These are phyloP conservation scores for Aspergillus intermedius DNA, from an alignment of 2,329 filamentous ascomycete species.

Conservation along the genomic window DNA sequence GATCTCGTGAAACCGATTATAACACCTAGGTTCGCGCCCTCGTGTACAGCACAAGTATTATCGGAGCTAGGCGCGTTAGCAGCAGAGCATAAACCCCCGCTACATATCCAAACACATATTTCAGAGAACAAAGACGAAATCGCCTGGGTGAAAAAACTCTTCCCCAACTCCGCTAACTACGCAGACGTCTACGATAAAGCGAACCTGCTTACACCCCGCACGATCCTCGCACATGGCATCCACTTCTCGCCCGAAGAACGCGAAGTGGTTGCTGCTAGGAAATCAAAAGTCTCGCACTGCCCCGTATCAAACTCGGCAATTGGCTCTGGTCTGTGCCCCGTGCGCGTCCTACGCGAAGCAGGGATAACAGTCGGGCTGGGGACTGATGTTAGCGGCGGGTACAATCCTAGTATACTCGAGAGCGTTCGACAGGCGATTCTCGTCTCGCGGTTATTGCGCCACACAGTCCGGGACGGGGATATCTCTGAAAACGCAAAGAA, in stretches of 20 bases:
- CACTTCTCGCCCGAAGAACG: slow-evolving; percentile 66
- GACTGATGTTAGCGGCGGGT: slow-evolving; percentile 86
- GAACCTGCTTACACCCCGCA: slow-evolving; percentile 63
- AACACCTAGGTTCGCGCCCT: slow-evolving; percentile 60
- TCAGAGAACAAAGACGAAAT: slow-evolving; percentile 75
- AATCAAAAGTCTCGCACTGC: slow-evolving; percentile 72
- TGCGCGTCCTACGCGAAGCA: slow-evolving; percentile 65
- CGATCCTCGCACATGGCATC: slow-evolving; percentile 78
- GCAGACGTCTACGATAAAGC: slow-evolving; percentile 69
- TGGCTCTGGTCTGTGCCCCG: slow-evolving; percentile 68
- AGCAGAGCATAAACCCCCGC: slow-evolving; percentile 53
- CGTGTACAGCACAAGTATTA: slow-evolving; percentile 52
- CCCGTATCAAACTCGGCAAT: slow-evolving; percentile 79
- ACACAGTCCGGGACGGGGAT: slow-evolving; percentile 34
- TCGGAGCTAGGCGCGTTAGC: slow-evolving; percentile 58
- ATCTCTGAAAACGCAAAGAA: slow-evolving; percentile 17
- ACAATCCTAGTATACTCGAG: slow-evolving; percentile 72
- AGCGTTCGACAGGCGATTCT: slow-evolving; percentile 75
- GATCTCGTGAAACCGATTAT: slow-evolving; percentile 68
- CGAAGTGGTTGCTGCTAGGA: slow-evolving; percentile 53
- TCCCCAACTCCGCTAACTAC: slow-evolving; percentile 61
- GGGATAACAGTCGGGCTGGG: slow-evolving; percentile 78
- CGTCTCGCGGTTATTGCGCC: slow-evolving; percentile 62
- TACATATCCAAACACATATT: slow-evolving; percentile 74
- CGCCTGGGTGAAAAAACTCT: slow-evolving; percentile 60